A percentile compares a stretch with the other conserved stretches of the same genome.
These are phyloP conservation scores for Verticillium zaregamsianum DNA, from an alignment of 2,329 filamentous ascomycete species.

Conservation along the genomic window DNA sequence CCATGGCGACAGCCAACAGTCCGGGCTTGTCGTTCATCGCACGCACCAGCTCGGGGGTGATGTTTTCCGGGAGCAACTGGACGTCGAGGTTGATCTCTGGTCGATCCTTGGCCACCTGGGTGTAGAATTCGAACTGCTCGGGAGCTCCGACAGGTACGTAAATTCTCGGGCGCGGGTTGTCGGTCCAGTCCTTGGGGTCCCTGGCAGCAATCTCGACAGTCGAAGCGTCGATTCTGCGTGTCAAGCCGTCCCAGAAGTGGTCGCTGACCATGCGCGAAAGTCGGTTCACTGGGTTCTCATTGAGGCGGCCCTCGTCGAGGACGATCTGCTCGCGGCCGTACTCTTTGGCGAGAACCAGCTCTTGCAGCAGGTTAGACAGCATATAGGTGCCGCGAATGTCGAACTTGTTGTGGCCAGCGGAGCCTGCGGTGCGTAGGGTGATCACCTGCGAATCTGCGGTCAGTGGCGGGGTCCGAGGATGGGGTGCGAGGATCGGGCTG, in stretches of 20 bases:
- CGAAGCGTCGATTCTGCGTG: slow-evolving; percentile 82
- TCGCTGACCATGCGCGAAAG: slow-evolving; percentile 81
- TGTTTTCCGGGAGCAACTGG: slow-evolving; percentile 68
- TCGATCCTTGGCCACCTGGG: slow-evolving; percentile 67
- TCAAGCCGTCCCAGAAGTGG: slow-evolving; percentile 90
- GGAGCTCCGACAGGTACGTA: slow-evolving; percentile 84
- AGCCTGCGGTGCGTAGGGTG: slow-evolving; percentile 77
- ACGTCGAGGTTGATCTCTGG: slow-evolving; percentile 89
- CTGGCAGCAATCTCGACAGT: slow-evolving; percentile 80
- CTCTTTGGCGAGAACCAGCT: slow-evolving; percentile 87
- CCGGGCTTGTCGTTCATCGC: slow-evolving; percentile 86
- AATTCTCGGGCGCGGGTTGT: slow-evolving; percentile 82
- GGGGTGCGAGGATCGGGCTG: not conserved
- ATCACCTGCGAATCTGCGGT: slow-evolving; percentile 54
- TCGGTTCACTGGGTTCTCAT: slow-evolving; percentile 90
- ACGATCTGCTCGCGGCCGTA: slow-evolving; percentile 86
- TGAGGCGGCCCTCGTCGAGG: slow-evolving; percentile 84
- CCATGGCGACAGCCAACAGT: slow-evolving; percentile 84
- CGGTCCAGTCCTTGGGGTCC: slow-evolving; percentile 95
- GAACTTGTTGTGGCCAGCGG: slow-evolving; percentile 80
- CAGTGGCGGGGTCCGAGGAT: slow-evolving; percentile 8
- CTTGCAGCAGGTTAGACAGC: slow-evolving; percentile 93
- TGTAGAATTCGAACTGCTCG: slow-evolving; percentile 88
- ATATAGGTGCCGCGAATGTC: slow-evolving; percentile 96
- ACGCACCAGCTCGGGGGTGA: slow-evolving; percentile 76